A percentile compares a stretch with the other conserved stretches of the same genome.
phyloP scores from a whole-genome alignment of 495 filamentous ascomycete species.

The Alectoria sarmentosa region DNA sequence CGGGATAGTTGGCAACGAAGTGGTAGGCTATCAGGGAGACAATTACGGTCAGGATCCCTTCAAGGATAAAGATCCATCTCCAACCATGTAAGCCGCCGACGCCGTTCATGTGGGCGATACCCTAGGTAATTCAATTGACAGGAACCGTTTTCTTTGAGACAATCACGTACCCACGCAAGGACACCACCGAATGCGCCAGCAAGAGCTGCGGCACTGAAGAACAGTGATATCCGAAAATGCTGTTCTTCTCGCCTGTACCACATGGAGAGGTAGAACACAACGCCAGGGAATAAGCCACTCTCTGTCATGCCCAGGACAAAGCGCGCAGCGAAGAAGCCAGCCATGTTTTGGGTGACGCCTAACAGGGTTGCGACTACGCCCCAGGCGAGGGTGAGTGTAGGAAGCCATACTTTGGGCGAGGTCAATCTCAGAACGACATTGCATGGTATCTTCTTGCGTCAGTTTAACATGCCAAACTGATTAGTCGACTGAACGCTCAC shows the following conservation, averaged over 20 bases:
- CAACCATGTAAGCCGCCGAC: slow-evolving; percentile 62
- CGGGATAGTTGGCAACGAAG: slow-evolving; percentile 68
- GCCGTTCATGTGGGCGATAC: slow-evolving; percentile 52
- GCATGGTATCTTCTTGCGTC: slow-evolving; percentile 49
- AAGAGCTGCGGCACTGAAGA: slow-evolving; percentile 66
- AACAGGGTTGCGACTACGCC: slow-evolving; percentile 65
- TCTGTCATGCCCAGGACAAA: slow-evolving; percentile 49
- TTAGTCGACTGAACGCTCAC: slow-evolving; percentile 11
- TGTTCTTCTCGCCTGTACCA: slow-evolving; percentile 72
- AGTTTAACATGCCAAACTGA: slow-evolving; percentile 4
- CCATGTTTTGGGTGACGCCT: slow-evolving; percentile 58
- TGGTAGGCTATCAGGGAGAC: slow-evolving; percentile 56
- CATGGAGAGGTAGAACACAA: slow-evolving; percentile 79
- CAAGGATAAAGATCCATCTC: slow-evolving; percentile 80
- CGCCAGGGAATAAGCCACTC: slow-evolving; percentile 57
- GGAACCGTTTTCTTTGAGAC: background rate
- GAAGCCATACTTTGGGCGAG: slow-evolving; percentile 56
- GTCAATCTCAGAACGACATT: slow-evolving; percentile 69
- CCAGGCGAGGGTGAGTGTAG: slow-evolving; percentile 48
- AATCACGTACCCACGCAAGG: slow-evolving; percentile 48
- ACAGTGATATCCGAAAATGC: slow-evolving; percentile 66
- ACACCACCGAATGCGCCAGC: slow-evolving; percentile 78
- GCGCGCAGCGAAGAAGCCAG: slow-evolving; percentile 56
- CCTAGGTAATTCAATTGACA: slow-evolving; percentile 27
- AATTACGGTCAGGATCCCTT: slow-evolving; percentile 61